These are phyloP conservation scores for Alternaria alternata DNA, from an alignment of 2,329 filamentous ascomycete species.

Conservation along the genomic window DNA sequence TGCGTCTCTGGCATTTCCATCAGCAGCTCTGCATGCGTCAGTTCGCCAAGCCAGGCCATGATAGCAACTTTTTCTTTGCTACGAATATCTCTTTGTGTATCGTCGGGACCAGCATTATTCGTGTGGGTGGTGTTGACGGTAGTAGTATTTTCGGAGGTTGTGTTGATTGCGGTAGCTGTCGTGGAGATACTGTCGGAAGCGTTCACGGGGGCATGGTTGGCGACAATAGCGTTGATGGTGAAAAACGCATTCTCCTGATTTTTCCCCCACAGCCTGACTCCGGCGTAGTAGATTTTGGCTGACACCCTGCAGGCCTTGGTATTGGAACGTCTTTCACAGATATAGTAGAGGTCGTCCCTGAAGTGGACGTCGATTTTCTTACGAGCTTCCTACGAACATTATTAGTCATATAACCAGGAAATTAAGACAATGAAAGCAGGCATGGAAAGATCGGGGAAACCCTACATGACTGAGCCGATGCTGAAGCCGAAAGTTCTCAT, in stretches of 20 bases:
- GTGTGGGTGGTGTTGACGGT: not conserved
- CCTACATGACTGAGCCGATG: not conserved
- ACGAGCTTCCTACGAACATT: not conserved
- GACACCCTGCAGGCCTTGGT: not conserved
- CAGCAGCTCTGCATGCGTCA: not conserved
- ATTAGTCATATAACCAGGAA: not conserved
- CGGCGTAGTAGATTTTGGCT: not conserved
- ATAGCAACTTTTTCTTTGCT: not conserved
- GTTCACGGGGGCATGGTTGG: not conserved
- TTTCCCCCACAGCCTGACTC: not conserved
- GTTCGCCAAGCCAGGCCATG: not conserved
- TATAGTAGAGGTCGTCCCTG: not conserved
- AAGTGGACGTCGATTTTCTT: slow-evolving; percentile 5
- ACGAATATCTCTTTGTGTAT: not conserved
- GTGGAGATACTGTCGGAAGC: not conserved
- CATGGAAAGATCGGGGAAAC: not conserved
- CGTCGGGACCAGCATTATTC: not conserved
- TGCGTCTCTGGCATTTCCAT: not conserved
- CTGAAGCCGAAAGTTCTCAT: not conserved
- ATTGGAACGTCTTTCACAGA: not conserved
- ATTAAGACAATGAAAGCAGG: not conserved
- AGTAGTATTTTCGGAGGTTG: not conserved
- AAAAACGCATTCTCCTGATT: not conserved
- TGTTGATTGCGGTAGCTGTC: not conserved
- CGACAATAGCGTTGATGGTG: not conserved